A percentile compares a stretch with the other conserved stretches of the same genome.
Evolutionary conservation across 2,329 filamentous ascomycete genomes (phyloP).

Genomic region (Dichotomopilus funicola): DNA sequence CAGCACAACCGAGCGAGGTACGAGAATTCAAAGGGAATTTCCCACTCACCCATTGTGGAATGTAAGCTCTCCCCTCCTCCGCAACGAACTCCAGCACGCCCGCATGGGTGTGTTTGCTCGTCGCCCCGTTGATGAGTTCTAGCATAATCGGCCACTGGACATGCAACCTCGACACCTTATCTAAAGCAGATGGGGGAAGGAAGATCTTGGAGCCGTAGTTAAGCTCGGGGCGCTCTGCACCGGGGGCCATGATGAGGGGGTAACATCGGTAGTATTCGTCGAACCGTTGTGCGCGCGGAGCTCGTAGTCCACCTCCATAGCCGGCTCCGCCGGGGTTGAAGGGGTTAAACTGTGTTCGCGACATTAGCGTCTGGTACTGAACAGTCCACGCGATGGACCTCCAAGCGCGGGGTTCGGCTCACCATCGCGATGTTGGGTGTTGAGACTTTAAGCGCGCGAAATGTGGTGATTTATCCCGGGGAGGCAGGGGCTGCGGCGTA

Average conservation of each 20-base stretch:
- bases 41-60: slow-evolving; percentile 78
- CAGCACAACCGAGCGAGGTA: neutral
- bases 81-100: slow-evolving; percentile 97
- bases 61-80: slow-evolving; percentile 91
- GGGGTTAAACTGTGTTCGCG: slow-evolving; percentile 28
- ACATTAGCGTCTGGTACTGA: neutral
- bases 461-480: no score
- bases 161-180: slow-evolving; percentile 92
- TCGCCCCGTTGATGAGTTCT: slow-evolving; percentile 85
- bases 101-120: slow-evolving; percentile 75
- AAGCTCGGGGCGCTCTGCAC: slow-evolving; percentile 77
- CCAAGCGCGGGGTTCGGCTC: slow-evolving; percentile 3
- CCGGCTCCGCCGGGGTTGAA: slow-evolving; percentile 26
- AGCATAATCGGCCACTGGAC: slow-evolving; percentile 97
- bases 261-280: slow-evolving; percentile 99
- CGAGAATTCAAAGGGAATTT: neutral
- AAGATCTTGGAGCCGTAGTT: slow-evolving; percentile 98
- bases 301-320: slow-evolving; percentile 27
- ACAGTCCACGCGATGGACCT: neutral
- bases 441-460: neutral
- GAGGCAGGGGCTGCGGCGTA: no score
- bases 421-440: slow-evolving; percentile 9
- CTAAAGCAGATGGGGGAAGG: slow-evolving; percentile 88
- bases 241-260: slow-evolving; percentile 87
- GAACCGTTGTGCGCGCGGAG: slow-evolving; percentile 65